A percentile compares a stretch with the other conserved stretches of the same genome.
Evolutionary conservation across 116 monocot species (phyloP).

Genomic region (Posidonia oceanica): DNA sequence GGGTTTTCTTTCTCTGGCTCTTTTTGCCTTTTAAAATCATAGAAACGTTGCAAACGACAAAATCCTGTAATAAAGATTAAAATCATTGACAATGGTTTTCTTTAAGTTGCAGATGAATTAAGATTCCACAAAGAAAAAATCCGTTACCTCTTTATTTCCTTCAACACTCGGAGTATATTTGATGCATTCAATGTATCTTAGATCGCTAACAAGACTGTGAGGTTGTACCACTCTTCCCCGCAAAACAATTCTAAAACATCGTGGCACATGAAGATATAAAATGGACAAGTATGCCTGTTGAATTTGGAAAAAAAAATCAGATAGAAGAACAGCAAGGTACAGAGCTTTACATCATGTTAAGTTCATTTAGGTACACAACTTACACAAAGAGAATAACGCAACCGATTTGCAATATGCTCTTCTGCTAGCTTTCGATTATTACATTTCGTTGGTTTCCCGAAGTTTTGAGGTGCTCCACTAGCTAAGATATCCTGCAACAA

Average conservation of each 20-base stretch:
- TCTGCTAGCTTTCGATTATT: constrained; percentile 21
- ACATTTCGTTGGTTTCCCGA: constrained; percentile 3
- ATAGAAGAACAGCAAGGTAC: background rate
- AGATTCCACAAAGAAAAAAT: too few relatives aligned
- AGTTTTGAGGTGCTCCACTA: constrained; percentile 27
- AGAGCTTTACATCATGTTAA: background rate
- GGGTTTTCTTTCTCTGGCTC: too few relatives aligned
- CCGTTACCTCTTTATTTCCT: constrained; percentile 43
- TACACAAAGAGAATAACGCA: constrained; percentile 76
- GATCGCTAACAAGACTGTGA: constrained; percentile 48
- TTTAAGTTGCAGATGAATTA: too few relatives aligned
- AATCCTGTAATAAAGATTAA: too few relatives aligned
- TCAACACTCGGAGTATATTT: constrained; percentile 54
- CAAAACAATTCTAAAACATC: constrained; percentile 55
- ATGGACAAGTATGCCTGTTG: constrained; percentile 69
- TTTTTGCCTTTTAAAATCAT: too few relatives aligned
- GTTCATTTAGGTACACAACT: constrained; percentile 8
- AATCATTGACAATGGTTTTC: too few relatives aligned
- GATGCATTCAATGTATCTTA: constrained; percentile 63
- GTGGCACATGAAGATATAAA: constrained; percentile 63
- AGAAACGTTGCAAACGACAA: too few relatives aligned
- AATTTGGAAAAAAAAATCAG: constrained; percentile 1
- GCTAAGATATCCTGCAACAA: constrained; percentile 62
- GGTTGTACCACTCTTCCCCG: constrained; percentile 52
- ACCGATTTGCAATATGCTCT: constrained; percentile 36